These are phyloP conservation scores for Diaporthe amygdali DNA, from an alignment of 2,329 filamentous ascomycete genomes.

Conservation along the genomic window DNA sequence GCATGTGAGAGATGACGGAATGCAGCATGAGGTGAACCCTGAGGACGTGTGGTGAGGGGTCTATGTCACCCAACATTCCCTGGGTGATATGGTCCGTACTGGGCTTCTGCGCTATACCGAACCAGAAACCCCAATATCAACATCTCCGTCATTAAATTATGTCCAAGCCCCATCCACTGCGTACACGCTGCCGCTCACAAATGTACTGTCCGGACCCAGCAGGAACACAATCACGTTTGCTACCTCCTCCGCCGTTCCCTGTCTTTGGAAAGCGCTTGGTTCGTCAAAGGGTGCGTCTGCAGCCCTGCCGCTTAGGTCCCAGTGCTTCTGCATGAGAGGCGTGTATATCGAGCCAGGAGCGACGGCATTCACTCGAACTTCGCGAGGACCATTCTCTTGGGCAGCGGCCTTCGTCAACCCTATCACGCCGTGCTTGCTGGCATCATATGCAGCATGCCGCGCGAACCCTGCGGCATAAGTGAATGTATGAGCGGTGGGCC, in stretches of 20 bases:
- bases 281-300: slow-evolving; percentile 47
- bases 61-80: background rate
- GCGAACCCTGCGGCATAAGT: slow-evolving; percentile 40
- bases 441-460: slow-evolving; percentile 43
- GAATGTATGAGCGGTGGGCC: background rate
- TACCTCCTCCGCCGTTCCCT: slow-evolving; percentile 53
- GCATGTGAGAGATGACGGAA: slow-evolving; percentile 82
- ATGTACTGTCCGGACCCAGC: slow-evolving; percentile 50
- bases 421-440: slow-evolving; percentile 44
- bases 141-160: background rate
- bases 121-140: background rate
- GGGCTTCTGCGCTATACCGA: background rate
- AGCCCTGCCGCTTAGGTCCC: slow-evolving; percentile 40
- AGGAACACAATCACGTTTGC: slow-evolving; percentile 53
- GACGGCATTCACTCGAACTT: slow-evolving; percentile 52
- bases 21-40: slow-evolving; percentile 77
- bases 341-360: slow-evolving; percentile 56
- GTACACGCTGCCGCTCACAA: slow-evolving; percentile 52
- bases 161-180: slow-evolving; percentile 50
- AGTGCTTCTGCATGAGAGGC: slow-evolving; percentile 52
- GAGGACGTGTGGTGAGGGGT: slow-evolving; percentile 79
- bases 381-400: slow-evolving; percentile 45
- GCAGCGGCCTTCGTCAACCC: slow-evolving; percentile 42
- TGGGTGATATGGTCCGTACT: background rate
- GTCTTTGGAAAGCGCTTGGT: slow-evolving; percentile 46